Evolutionary conservation across 2,329 filamentous ascomycete species (phyloP).

Genomic region (Epicoccum nigrum): DNA sequence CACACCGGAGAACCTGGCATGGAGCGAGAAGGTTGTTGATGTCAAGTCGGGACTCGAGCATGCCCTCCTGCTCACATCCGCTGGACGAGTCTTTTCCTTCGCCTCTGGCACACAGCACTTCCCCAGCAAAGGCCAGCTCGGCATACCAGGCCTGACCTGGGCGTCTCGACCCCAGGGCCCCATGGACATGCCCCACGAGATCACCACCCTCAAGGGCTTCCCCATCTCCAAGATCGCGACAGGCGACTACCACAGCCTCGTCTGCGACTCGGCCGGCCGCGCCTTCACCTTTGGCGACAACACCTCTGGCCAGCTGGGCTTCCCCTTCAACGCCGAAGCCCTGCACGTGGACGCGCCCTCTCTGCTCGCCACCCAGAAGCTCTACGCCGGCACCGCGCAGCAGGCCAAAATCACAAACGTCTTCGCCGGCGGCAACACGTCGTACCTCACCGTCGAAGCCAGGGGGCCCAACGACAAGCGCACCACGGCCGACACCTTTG

Average conservation of each 20-base stretch:
- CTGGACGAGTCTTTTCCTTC: conserved; percentile 86
- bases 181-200: conserved; percentile 82
- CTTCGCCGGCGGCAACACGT: conserved; percentile 84
- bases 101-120: conserved; percentile 79
- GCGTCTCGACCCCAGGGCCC: conserved; percentile 74
- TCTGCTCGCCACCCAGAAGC: conserved; percentile 70
- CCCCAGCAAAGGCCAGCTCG: conserved; percentile 84
- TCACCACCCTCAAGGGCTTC: conserved; percentile 72
- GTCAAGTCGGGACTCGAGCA: conserved; percentile 84
- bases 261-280: conserved; percentile 74
- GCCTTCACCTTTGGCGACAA: conserved; percentile 93
- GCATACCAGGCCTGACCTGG: conserved; percentile 83
- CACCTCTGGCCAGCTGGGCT: conserved; percentile 86
- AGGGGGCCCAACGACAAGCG: conserved; percentile 64
- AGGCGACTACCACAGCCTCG: conserved; percentile 86
- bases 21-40: conserved; percentile 75
- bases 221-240: conserved; percentile 76
- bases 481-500: conserved; percentile 79
- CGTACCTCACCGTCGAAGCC: conserved; percentile 85
- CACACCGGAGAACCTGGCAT: conserved; percentile 66
- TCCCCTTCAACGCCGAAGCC: conserved; percentile 69
- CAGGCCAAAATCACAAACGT: conserved; percentile 74
- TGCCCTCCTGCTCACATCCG: conserved; percentile 80
- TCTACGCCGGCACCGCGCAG: conserved; percentile 72
- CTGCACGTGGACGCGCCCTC: conserved; percentile 72